Base-by-base conservation (phyloP, 2,329 filamentous ascomycete species). In the Lasiodiplodia sp. region DNA sequence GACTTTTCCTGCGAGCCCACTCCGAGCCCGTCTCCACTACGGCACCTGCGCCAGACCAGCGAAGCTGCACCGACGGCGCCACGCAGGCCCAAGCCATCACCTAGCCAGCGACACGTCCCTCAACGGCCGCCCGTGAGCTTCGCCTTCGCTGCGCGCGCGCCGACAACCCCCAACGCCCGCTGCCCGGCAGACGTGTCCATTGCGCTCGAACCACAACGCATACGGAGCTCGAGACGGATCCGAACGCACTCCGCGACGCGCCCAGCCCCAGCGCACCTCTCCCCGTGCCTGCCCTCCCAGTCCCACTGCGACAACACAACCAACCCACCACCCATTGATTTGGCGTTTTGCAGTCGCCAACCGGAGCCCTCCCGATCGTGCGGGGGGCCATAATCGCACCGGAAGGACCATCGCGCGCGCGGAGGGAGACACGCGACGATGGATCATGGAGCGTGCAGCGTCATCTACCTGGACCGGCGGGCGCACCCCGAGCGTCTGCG, bases 371-470 rank as follows among this genome's bases (percentile, higher is more conserved):
- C 67, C 67, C 67, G 57, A 68, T 44, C 49, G 34, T 63, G 67
- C 67, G 67, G 67, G 67, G 67, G 67, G 67, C 67, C 52, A 63
- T 68, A 68, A 68, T 55, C 57, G 49, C 67, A 68, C 49, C 31
- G 18, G 25, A 47, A 64, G 66, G 44, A 28, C 66, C 55, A 55
- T 62, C 56, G 66, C 66, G 66, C 67, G 49, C 49, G 57, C 57
- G 57, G 47, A 56, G 38, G 57, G 67, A 60, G 28, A 53, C 57
- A 63, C 67, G 67, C 67, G 67, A 68, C 69, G 40, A 82, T 82
- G 80, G 79, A 81, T 69, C 79, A 81, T 79, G 80, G 79, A 73
- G 76, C 78, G 69, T 82, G 80, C 75, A 81, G 81, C 74, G 76
- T 82, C 64, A 79, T 82, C 69, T 82, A 82, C 75, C 75, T 82